Base-by-base conservation (phyloP, 1,139 yeast genomes). In the Saccharomycopsis hybrid region DNA sequence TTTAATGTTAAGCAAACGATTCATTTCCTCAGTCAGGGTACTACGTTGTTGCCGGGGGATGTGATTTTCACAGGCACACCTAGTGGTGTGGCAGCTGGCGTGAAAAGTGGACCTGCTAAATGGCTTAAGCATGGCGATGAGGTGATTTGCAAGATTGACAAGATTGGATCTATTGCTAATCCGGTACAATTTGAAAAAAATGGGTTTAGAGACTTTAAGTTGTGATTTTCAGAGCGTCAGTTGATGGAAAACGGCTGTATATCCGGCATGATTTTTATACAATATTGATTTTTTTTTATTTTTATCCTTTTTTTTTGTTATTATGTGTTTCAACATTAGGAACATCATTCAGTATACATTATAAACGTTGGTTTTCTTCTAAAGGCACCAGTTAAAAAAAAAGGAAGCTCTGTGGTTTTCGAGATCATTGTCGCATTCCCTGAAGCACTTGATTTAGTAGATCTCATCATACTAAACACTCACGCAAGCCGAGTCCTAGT, bases 11-110 rank as follows among this genome's bases (percentile, higher is more conserved):
- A 68, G 7, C 62, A 70, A 46, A 68, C 77, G 30, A 64, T 77
- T 33, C 64, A 77, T 3, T 76, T 74, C 59, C 60, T 77, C 52
- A 70, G 76, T 40, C 77, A 74, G 59, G 80, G 80, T 3, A 67
- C 76, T 7, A 76, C 80, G 1, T 65, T 76, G 44, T 62, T 63
- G 49, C 74, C 76, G 3, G 80, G 80, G 41, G 77, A 74, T 51
- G 57, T 75, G 46, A 71, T 76, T 50, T 72, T 73, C 61, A 74
- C 77, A 52, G 80, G 80, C 24, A 76, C 80, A 4, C 80, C 80
- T 30, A 63, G 71, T 41, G 82, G 82, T 25, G 82, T 76, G n/a
- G 71, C 69, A 13, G 56, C 60, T 4, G 78, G 76, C 2, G 65
- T 73, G 68, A 77, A 74, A 28, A 60, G 68, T 55, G 62, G 62